phyloP scores from a whole-genome alignment of 192 early-diverging fungal genomes.

The Coemansia sp. region DNA sequence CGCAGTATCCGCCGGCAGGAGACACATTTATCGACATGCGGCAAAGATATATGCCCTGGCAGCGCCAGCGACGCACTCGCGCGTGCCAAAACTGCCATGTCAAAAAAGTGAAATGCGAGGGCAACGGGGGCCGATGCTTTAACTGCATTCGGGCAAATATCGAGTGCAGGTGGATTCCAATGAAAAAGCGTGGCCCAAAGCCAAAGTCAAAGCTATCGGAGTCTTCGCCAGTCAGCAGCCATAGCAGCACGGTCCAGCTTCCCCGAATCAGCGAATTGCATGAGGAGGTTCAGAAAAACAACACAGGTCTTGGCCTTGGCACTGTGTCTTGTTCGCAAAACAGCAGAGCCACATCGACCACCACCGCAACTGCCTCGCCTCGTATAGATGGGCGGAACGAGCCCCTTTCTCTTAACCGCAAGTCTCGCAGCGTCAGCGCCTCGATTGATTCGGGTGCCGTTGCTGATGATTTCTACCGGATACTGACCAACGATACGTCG shows the following conservation, averaged over 20 bases:
- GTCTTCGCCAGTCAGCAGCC: conserved; percentile 3
- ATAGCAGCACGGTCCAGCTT: conserved; percentile 1
- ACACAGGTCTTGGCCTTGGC: not conserved
- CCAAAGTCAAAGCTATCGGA: conserved; percentile 15
- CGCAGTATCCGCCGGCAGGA: not conserved
- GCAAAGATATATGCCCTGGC: conserved; percentile 11
- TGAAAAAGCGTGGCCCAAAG: conserved; percentile 50
- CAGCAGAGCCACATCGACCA: conserved; percentile 5
- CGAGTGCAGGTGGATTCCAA: conserved; percentile 46
- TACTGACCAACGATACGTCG: not conserved
- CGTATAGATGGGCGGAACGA: not conserved
- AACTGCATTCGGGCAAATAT: conserved; percentile 26
- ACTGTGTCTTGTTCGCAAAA: conserved; percentile 1
- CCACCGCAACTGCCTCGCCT: conserved; percentile 3
- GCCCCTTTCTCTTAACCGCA: not conserved
- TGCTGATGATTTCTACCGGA: conserved; percentile 5
- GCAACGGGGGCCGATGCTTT: conserved; percentile 25
- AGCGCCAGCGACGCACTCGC: conserved; percentile 32
- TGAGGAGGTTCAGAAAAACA: not conserved
- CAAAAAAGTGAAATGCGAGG: conserved; percentile 44
- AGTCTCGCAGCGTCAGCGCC: not conserved
- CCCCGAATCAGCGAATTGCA: conserved; percentile 1
- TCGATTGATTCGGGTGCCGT: not conserved
- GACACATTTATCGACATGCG: not conserved
- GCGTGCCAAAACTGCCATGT: conserved; percentile 45